Percentiles rank a stretch among this genome's conserved stretches.
These are phyloP conservation scores for Cladosporium sp. DNA, from an alignment of 2,329 filamentous ascomycete genomes.

Conservation along the genomic window DNA sequence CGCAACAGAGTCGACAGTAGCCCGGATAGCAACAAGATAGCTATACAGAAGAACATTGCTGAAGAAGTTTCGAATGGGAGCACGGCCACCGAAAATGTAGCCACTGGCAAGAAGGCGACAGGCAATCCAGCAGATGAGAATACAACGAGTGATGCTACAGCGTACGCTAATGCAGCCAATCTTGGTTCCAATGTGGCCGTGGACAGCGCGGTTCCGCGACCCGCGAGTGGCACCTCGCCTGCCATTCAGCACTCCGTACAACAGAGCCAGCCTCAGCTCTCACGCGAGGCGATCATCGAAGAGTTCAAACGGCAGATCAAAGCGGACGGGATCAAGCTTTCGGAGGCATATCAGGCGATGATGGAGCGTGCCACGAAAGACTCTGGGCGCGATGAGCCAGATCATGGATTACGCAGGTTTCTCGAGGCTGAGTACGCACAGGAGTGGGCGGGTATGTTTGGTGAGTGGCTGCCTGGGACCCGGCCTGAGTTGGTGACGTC, in stretches of 20 bases:
- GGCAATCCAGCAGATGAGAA: background rate
- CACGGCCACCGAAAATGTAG: too few relatives aligned
- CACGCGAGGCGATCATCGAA: background rate
- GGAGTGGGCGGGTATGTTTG: background rate
- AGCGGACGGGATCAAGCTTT: background rate
- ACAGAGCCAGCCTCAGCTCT: background rate
- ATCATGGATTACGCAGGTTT: background rate
- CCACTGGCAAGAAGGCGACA: background rate
- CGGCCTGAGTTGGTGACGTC: background rate
- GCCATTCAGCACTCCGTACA: background rate
- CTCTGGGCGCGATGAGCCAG: background rate
- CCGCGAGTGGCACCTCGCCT: background rate
- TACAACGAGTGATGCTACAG: background rate
- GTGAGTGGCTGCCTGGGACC: background rate
- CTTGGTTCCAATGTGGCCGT: background rate
- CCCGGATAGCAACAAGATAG: background rate
- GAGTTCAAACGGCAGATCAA: background rate
- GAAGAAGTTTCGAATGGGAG: background rate
- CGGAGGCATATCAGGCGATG: background rate
- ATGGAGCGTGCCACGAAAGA: background rate
- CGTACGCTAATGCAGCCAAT: background rate
- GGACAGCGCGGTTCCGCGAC: background rate
- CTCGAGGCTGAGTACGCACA: background rate
- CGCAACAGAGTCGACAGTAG: background rate
- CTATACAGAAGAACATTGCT: background rate